phyloP scores from a whole-genome alignment of 2,329 filamentous ascomycete genomes.

The Fusarium sp. region DNA sequence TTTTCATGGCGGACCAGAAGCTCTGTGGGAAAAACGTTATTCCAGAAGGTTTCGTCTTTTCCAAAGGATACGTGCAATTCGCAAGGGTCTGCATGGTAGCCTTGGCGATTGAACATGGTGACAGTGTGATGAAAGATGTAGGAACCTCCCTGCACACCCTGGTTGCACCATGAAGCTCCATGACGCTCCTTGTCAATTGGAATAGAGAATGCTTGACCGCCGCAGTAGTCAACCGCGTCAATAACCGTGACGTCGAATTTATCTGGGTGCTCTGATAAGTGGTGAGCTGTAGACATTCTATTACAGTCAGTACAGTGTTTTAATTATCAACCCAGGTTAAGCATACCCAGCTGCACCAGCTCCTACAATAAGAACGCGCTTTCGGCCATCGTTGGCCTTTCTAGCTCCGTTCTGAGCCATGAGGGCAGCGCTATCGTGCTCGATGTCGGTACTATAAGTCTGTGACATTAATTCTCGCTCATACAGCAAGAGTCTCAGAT shows the following conservation, averaged over 20 bases:
- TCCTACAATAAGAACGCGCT: slow-evolving; percentile 25
- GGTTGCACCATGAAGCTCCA: slow-evolving; percentile 36
- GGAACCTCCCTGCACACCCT: slow-evolving; percentile 30
- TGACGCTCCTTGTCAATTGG: slow-evolving; percentile 34
- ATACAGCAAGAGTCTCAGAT: not conserved
- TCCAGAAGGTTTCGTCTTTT: slow-evolving; percentile 32
- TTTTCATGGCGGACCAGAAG: slow-evolving; percentile 23
- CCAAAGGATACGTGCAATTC: slow-evolving; percentile 28
- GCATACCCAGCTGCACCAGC: slow-evolving; percentile 37
- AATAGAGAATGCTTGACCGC: slow-evolving; percentile 33
- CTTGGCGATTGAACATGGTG: slow-evolving; percentile 34
- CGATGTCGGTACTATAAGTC: slow-evolving; percentile 8
- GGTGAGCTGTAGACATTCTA: slow-evolving; percentile 34
- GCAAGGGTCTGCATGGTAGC: slow-evolving; percentile 29
- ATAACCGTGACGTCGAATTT: slow-evolving; percentile 33
- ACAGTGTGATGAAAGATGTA: slow-evolving; percentile 37
- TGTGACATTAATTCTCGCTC: slow-evolving; percentile 8
- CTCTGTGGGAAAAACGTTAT: slow-evolving; percentile 28
- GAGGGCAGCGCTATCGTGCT: slow-evolving; percentile 27
- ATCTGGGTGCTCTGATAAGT: slow-evolving; percentile 22
- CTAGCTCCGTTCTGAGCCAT: slow-evolving; percentile 30
- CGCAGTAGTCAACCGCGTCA: slow-evolving; percentile 34
- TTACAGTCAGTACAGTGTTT: not conserved
- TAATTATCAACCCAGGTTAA: too few species aligned
- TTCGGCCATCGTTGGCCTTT: slow-evolving; percentile 16